Evolutionary conservation across 2,329 filamentous ascomycete species (phyloP).

Genomic region (Tolypocladium guangdongense): DNA sequence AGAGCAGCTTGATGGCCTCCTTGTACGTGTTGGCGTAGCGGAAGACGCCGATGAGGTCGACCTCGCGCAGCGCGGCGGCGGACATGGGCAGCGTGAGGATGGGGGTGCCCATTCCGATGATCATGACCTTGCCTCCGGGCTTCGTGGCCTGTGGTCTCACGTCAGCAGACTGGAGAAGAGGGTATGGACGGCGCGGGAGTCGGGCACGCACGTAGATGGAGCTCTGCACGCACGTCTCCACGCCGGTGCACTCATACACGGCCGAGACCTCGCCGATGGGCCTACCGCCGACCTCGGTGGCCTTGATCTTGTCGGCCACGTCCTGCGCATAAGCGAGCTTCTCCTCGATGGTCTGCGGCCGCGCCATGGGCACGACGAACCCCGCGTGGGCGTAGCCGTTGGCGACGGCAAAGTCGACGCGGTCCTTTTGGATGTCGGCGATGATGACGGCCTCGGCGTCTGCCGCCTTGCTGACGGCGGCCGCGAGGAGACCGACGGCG

Average conservation of each 20-base stretch:
- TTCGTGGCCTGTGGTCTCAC: constrained; percentile 37
- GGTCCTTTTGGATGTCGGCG: constrained; percentile 44
- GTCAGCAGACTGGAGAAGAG: neutral
- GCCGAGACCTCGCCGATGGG: constrained; percentile 53
- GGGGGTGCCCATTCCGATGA: constrained; percentile 64
- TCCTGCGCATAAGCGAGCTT: constrained; percentile 40
- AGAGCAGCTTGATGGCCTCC: constrained; percentile 37
- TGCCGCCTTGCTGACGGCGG: constrained; percentile 42
- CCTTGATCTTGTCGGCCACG: constrained; percentile 33
- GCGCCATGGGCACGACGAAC: constrained; percentile 36
- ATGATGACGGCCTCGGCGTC: constrained; percentile 36
- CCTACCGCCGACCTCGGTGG: constrained; percentile 22
- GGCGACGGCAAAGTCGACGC: constrained; percentile 44
- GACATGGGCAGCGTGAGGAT: constrained; percentile 60
- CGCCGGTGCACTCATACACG: constrained; percentile 71
- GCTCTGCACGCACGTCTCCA: constrained; percentile 64
- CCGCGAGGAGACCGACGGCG: constrained; percentile 48
- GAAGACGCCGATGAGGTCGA: constrained; percentile 62
- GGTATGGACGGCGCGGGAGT: neutral
- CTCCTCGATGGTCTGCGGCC: constrained; percentile 38
- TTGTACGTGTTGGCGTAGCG: constrained; percentile 68
- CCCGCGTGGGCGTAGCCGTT: constrained; percentile 45
- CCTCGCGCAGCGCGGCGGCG: constrained; percentile 56
- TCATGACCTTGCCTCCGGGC: constrained; percentile 57
- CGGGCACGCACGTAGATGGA: constrained; percentile 50